A percentile compares a stretch with the other conserved stretches of the same genome.
Evolutionary conservation across 768 basidiomycete genomes (phyloP).

Genomic region (Hypsizygus marmoreus): DNA sequence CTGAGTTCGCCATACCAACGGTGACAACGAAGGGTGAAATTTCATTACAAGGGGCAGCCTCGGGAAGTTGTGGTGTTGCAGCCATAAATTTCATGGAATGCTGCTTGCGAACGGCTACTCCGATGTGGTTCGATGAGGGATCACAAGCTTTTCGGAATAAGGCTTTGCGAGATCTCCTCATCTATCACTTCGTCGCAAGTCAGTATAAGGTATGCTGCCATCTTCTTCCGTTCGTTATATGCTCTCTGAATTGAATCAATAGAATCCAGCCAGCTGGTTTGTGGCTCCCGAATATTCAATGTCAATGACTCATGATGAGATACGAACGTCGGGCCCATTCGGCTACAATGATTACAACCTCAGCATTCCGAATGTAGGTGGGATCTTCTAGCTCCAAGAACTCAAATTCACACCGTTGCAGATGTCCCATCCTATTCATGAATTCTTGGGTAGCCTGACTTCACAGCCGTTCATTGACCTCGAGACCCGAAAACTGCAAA

Average conservation of each 20-base stretch:
- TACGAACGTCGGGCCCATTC: no score
- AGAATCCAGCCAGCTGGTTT: no score
- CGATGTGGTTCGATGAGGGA: constrained; percentile 7
- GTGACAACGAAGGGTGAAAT: constrained; percentile 4
- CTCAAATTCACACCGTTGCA: no score
- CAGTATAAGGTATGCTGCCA: background rate
- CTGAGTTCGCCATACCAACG: background rate
- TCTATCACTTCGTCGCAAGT: constrained; percentile 6
- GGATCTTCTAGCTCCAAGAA: no score
- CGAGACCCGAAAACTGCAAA: no score
- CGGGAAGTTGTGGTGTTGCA: constrained; percentile 22
- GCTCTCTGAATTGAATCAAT: background rate
- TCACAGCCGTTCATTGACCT: no score
- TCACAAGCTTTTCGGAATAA: constrained; percentile 14
- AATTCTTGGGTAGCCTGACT: no score
- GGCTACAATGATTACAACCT: background rate
- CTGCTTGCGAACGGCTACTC: constrained; percentile 2
- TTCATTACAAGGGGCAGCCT: constrained; percentile 13
- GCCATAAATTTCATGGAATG: constrained; percentile 18
- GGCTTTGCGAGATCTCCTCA: constrained; percentile 9
- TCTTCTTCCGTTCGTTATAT: background rate
- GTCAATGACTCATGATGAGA: no score
- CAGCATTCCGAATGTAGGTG: constrained; percentile 1
- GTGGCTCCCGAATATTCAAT: no score
- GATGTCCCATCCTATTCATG: no score